phyloP scores from a whole-genome alignment of 1,139 yeast genomes.

The Yamadazyma epiphylla region DNA sequence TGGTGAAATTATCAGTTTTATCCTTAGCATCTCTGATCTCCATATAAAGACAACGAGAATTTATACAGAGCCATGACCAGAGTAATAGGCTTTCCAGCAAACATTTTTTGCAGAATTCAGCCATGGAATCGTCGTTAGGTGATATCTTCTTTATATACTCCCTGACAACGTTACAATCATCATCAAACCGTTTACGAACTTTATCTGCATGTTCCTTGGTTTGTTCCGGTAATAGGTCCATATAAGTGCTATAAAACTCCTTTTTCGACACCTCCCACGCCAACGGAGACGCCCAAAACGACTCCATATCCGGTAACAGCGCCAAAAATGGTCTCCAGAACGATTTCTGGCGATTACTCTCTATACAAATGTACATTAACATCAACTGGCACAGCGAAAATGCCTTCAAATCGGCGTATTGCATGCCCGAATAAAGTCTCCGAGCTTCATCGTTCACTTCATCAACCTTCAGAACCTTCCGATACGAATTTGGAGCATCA shows the following conservation, averaged over 20 bases:
- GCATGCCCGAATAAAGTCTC: slow-evolving; percentile 28
- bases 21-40: slow-evolving; percentile 50
- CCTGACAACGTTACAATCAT: slow-evolving; percentile 31
- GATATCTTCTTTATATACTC: slow-evolving; percentile 14
- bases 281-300: slow-evolving; percentile 48
- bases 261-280: slow-evolving; percentile 42
- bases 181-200: slow-evolving; percentile 33
- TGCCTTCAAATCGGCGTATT: slow-evolving; percentile 23
- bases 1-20: slow-evolving; percentile 66
- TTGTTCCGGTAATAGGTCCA: slow-evolving; percentile 37
- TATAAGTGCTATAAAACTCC: slow-evolving; percentile 18
- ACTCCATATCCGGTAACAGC: slow-evolving; percentile 50
- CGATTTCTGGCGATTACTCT: slow-evolving; percentile 37
- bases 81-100: too few species aligned
- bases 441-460: slow-evolving; percentile 26
- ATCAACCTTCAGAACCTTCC: too few species aligned
- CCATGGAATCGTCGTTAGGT: too few species aligned
- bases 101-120: too few species aligned
- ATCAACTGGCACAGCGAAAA: slow-evolving; percentile 48
- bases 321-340: slow-evolving; percentile 66
- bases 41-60: slow-evolving; percentile 88
- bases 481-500: too few species aligned
- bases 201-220: slow-evolving; percentile 29
- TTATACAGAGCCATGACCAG: slow-evolving; percentile 83
- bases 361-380: slow-evolving; percentile 46